These are phyloP conservation scores for Suillus hirtellus DNA, from an alignment of 768 basidiomycete genomes.

Conservation along the genomic window DNA sequence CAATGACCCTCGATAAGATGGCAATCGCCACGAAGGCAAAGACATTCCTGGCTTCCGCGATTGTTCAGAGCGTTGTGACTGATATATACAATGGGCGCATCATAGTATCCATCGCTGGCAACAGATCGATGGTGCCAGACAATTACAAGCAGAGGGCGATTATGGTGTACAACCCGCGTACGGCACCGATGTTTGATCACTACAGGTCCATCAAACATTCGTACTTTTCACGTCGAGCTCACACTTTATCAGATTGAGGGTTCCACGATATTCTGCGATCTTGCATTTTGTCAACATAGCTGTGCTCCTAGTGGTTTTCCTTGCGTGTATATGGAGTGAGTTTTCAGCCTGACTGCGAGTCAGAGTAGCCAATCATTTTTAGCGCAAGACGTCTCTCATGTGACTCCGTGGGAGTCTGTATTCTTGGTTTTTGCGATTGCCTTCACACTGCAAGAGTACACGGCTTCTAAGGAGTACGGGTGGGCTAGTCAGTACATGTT, in stretches of 20 bases:
- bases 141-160: conserved; percentile 83
- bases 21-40: conserved; percentile 87
- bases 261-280: conserved; percentile 77
- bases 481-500: conserved; percentile 71
- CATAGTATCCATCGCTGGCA: conserved; percentile 60
- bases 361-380: conserved; percentile 12
- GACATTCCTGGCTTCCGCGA: conserved; percentile 75
- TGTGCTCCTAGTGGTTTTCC: conserved; percentile 64
- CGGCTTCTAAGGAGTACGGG: conserved; percentile 82
- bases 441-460: conserved; percentile 86
- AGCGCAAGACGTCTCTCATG: conserved; percentile 56
- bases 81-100: conserved; percentile 85
- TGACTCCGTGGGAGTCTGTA: conserved; percentile 64
- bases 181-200: conserved; percentile 78
- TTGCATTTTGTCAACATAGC: conserved; percentile 81
- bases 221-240: conserved; percentile 8
- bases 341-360: conserved; percentile 10
- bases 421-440: conserved; percentile 79
- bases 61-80: conserved; percentile 85
- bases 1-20: conserved; percentile 50
- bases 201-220: conserved; percentile 51
- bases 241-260: conserved; percentile 57
- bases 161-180: conserved; percentile 67
- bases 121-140: conserved; percentile 81
- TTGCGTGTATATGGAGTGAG: conserved; percentile 76